Base-by-base conservation (phyloP, 192 early-diverging fungal species). In the Coemansia umbellata region DNA sequence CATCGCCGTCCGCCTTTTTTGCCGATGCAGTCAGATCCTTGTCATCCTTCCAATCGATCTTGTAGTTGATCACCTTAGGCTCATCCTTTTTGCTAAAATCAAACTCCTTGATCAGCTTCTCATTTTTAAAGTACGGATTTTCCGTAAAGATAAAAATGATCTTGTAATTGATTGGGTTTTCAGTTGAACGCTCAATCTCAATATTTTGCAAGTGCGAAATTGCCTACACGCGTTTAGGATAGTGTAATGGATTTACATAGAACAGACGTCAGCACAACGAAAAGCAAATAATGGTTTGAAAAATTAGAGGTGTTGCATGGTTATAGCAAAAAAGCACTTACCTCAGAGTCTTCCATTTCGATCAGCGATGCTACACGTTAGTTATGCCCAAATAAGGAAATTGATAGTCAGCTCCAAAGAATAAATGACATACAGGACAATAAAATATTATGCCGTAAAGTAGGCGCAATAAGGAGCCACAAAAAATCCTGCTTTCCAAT, bases 141-240 rank as follows among this genome's bases (percentile, higher is more conserved):
- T 78, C 78, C 27, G 53, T 63, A 68, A 83, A 83, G 31, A 55
- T 57, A 53, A 83, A 81, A 48, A 75, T 33, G 14, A 83, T 66
- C 33, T 79, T 81, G 71, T 74, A 83, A 50, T 74, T 67, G 67
- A 79, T 74, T 11, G 59, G 56, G 37, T 66, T 80, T 42, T 66
- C 74, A 19, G 59, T 39, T 56, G 66, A 65, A 40, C 69, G 68
- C 47, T 71, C 50, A 33, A 78, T 69, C 37, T 71, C 65, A 60
- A 99, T 94, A 79, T 92, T 90, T 40, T 82, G 75, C 51, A 99
- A 66, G 71, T 85, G 75, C 77, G 98, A 90, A 47, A 98, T 79
- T 1, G 78, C 89, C 43, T 84, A 71, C 3, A 26, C 5, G 6
- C 8, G 13, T 14, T n/a, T n/a, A n/a, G n/a, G n/a, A n/a, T n/a